These are phyloP conservation scores for Solanum virginianum DNA, from an alignment of 257 asterid species.

Conservation along the genomic window DNA sequence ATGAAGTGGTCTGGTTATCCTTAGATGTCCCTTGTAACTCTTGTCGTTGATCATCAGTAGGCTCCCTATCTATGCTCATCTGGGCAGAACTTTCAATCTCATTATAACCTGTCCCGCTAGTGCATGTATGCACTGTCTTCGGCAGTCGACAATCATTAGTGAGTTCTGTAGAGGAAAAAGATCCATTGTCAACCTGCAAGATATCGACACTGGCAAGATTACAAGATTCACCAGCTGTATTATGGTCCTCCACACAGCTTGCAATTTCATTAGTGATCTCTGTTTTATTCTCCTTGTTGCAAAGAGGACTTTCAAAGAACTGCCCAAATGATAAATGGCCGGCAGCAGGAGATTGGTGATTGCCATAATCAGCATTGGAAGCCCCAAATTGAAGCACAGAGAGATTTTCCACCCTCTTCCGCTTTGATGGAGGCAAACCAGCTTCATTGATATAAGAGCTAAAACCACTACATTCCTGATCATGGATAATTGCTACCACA, in stretches of 20 bases:
- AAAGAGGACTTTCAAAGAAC: constrained; percentile 1
- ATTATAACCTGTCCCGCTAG: not conserved
- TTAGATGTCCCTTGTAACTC: constrained; percentile 6
- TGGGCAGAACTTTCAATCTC: constrained; percentile 8
- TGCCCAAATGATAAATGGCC: not conserved
- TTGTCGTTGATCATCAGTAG: constrained; percentile 4
- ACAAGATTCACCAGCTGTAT: constrained; percentile 8
- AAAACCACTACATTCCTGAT: constrained; percentile 5
- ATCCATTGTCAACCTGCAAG: constrained; percentile 4
- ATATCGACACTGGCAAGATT: constrained; percentile 6
- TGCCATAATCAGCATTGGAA: constrained; percentile 5
- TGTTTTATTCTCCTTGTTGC: not conserved
- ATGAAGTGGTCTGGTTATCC: constrained; percentile 2
- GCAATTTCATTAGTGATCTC: constrained; percentile 4
- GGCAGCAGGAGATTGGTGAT: not conserved
- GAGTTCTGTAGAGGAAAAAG: constrained; percentile 14
- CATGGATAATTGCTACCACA: constrained; percentile 3
- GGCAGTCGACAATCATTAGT: constrained; percentile 8
- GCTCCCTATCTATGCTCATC: constrained; percentile 11
- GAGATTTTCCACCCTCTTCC: constrained; percentile 20
- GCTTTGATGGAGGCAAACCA: constrained; percentile 21
- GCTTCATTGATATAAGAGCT: constrained; percentile 11
- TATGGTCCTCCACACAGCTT: constrained; percentile 1
- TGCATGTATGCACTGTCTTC: constrained; percentile 5
- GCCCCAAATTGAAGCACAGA: constrained; percentile 9